Conservation (phyloP, 495 filamentous ascomycete species). For the Aspergillus homomorphus region DNA sequence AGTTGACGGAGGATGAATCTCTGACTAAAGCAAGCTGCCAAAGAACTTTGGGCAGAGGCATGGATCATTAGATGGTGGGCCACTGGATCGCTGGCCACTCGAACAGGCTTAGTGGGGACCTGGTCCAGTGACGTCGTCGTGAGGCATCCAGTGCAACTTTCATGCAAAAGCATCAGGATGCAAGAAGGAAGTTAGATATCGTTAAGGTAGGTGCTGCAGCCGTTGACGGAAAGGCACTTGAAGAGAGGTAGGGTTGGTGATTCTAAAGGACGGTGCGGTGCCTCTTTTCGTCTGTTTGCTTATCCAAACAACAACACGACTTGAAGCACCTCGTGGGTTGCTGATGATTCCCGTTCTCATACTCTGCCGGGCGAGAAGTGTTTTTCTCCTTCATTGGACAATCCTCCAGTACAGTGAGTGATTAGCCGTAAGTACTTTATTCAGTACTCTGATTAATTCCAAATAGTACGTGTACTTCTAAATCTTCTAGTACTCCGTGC, state of each 20-base stretch:
- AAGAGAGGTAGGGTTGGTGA: background rate
- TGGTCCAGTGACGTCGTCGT: slow-evolving; percentile 26
- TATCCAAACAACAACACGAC: background rate
- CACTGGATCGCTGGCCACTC: slow-evolving; percentile 4
- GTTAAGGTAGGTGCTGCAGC: background rate
- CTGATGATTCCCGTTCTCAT: background rate
- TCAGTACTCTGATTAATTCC: no score
- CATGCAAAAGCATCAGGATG: background rate
- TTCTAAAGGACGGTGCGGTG: background rate
- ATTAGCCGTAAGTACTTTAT: no score
- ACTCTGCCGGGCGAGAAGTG: no score
- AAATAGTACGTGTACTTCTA: no score
- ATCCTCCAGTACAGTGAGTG: no score
- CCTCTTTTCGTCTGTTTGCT: background rate
- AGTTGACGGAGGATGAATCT: background rate
- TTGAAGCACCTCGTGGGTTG: background rate
- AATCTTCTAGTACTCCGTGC: no score
- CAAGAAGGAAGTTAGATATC: background rate
- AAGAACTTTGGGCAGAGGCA: slow-evolving; percentile 11
- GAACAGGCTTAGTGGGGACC: slow-evolving; percentile 18
- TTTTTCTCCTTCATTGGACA: background rate
- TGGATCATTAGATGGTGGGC: slow-evolving; percentile 4
- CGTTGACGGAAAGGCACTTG: background rate
- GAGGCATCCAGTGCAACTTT: slow-evolving; percentile 23
- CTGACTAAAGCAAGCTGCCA: slow-evolving; percentile 4